phyloP scores from a whole-genome alignment of 2,329 filamentous ascomycete genomes.

The Polychaeton citri region DNA sequence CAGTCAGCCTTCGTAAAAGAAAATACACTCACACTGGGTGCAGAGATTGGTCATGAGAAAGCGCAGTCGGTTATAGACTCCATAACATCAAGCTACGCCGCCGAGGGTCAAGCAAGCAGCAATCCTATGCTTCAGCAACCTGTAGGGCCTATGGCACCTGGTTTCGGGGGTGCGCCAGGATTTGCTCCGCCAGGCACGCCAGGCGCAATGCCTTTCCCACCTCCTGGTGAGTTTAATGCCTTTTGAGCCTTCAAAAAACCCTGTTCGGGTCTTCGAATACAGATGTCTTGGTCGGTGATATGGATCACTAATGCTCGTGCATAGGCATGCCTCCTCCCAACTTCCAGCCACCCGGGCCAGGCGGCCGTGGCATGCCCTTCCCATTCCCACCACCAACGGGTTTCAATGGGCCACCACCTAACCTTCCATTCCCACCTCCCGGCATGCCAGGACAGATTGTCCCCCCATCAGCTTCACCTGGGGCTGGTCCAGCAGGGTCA shows the following conservation, averaged over 20 bases:
- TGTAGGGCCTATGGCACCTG: background rate
- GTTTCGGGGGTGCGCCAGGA: conserved; percentile 4
- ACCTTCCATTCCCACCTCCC: conserved; percentile 24
- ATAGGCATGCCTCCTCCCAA: conserved; percentile 35
- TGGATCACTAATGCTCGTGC: no score
- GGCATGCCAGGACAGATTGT: conserved; percentile 26
- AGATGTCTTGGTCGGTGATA: no score
- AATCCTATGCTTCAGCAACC: conserved; percentile 59
- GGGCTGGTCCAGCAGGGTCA: conserved; percentile 12
- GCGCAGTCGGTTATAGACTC: conserved; percentile 97
- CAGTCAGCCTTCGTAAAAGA: no score
- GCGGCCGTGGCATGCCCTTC: conserved; percentile 13
- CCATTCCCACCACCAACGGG: conserved; percentile 22
- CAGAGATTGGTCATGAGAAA: conserved; percentile 96
- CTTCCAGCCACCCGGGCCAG: conserved; percentile 13
- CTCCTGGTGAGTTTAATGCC: no score
- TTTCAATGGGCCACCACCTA: conserved; percentile 23
- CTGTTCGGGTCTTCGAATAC: no score
- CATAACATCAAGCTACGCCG: conserved; percentile 90
- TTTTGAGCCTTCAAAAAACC: no score
- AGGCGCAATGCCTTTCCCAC: background rate
- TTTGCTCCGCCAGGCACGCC: conserved; percentile 1
- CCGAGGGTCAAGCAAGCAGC: conserved; percentile 73
- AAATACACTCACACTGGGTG: background rate
- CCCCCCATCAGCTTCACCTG: conserved; percentile 7